Percentiles rank a stretch among this genome's conserved stretches.
Evolutionary conservation across 805 yeast species (phyloP).

Genomic region (Metschnikowia dekortorum): DNA sequence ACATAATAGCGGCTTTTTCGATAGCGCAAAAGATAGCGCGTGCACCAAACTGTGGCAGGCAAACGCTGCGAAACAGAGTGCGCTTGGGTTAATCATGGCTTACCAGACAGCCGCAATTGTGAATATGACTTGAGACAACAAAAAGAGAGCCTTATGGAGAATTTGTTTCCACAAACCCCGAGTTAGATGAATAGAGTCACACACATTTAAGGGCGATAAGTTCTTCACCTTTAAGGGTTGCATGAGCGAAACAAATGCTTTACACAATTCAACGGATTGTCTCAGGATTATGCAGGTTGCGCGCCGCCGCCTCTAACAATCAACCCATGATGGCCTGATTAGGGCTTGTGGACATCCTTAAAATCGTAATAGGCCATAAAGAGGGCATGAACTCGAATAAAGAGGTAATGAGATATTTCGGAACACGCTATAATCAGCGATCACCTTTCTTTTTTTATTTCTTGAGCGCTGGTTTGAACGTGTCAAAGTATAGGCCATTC

Average conservation of each 20-base stretch:
- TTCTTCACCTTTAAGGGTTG: not conserved
- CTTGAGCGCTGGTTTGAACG: not conserved
- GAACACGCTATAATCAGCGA: not conserved
- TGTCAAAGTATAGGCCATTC: not conserved
- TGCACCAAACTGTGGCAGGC: not conserved
- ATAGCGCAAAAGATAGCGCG: constrained; percentile 4
- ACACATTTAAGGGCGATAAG: too few species aligned
- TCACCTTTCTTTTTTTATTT: not conserved
- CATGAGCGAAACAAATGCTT: not conserved
- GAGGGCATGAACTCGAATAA: too few species aligned
- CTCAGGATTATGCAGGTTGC: not conserved
- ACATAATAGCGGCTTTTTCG: not conserved
- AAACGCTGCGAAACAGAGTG: too few species aligned
- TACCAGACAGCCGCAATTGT: too few species aligned
- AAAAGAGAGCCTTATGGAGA: too few species aligned
- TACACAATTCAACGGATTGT: too few species aligned
- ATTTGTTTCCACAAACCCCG: too few species aligned
- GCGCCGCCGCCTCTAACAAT: not conserved
- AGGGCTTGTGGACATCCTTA: not conserved
- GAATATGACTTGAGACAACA: too few species aligned
- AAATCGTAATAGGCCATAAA: too few species aligned
- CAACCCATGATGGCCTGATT: not conserved
- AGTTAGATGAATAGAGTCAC: too few species aligned
- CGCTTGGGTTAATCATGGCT: too few species aligned
- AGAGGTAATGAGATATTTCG: not conserved